A percentile compares a stretch with the other conserved stretches of the same genome.
phyloP scores from a whole-genome alignment of 257 asterid genomes.

The Nyctanthes arbortristis region DNA sequence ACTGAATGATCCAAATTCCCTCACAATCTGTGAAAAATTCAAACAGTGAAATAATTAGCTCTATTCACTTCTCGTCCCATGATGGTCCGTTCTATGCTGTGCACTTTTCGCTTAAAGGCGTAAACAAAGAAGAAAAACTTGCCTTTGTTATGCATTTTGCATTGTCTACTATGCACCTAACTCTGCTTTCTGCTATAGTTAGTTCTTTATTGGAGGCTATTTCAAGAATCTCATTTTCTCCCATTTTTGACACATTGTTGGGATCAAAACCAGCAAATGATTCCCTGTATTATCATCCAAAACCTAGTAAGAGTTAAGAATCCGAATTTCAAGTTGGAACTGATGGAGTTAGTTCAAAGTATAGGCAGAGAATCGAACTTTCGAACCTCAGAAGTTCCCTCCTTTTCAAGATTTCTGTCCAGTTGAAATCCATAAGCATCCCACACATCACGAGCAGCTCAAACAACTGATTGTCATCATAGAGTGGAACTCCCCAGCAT shows the following conservation, averaged over 20 bases:
- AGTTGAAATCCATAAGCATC: conserved; percentile 89
- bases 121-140: conserved; percentile 17
- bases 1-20: conserved; percentile 81
- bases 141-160: conserved; percentile 84
- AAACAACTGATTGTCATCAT: conserved; percentile 77
- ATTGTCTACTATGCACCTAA: conserved; percentile 85
- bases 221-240: conserved; percentile 61
- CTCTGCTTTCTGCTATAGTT: conserved; percentile 64
- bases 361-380: conserved; percentile 35
- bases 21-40: conserved; percentile 46
- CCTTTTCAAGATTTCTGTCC: conserved; percentile 87
- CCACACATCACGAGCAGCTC: conserved; percentile 91
- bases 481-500: conserved; percentile 98
- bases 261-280: conserved; percentile 74
- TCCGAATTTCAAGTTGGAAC: not conserved
- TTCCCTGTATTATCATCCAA: conserved; percentile 38
- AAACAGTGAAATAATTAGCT: not conserved
- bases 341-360: not conserved
- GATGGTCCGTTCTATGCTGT: not conserved
- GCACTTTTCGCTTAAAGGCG: not conserved
- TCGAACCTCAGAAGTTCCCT: conserved; percentile 64
- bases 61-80: not conserved
- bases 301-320: not conserved
- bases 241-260: conserved; percentile 66
- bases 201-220: conserved; percentile 56